Evolutionary conservation across 2,329 filamentous ascomycete species (phyloP).

Genomic region (Aspergillus ustus): DNA sequence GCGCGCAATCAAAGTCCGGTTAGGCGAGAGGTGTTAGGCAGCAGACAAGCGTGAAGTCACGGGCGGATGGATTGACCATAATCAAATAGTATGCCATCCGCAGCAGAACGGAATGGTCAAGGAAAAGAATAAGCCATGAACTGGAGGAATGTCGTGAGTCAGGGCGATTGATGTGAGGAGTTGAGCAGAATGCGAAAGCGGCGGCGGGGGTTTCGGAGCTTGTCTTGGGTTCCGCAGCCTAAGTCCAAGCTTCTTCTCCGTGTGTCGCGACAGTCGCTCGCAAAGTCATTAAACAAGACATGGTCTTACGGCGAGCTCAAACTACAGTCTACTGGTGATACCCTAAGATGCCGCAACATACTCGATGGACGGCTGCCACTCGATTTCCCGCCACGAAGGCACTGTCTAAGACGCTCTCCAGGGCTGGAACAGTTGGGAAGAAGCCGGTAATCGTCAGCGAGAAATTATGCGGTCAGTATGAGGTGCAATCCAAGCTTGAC

Average conservation of each 20-base stretch:
- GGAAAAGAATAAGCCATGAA: background rate
- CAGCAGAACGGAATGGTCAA: constrained; percentile 1
- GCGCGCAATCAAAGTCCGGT: background rate
- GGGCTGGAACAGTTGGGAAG: constrained; percentile 8
- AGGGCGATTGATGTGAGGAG: background rate
- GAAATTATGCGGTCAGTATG: constrained; percentile 39
- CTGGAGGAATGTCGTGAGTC: no score
- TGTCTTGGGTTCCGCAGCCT: background rate
- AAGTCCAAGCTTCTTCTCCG: background rate
- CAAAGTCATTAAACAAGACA: no score
- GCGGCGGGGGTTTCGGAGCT: constrained; percentile 4
- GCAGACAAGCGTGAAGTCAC: constrained; percentile 10
- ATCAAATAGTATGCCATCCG: constrained; percentile 10
- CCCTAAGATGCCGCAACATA: background rate
- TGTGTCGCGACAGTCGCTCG: background rate
- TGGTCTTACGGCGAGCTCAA: background rate
- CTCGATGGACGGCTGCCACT: constrained; percentile 26
- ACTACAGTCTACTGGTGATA: background rate
- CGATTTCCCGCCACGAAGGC: constrained; percentile 29
- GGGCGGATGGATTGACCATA: constrained; percentile 4
- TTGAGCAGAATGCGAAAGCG: background rate
- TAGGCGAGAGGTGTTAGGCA: constrained; percentile 11
- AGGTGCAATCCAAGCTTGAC: background rate
- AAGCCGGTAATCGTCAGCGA: constrained; percentile 36
- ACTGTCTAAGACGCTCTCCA: constrained; percentile 18